Percentiles rank a stretch among this genome's conserved stretches.
Evolutionary conservation across 768 basidiomycete species (phyloP).

Genomic region (Xerocomus potaroensis): DNA sequence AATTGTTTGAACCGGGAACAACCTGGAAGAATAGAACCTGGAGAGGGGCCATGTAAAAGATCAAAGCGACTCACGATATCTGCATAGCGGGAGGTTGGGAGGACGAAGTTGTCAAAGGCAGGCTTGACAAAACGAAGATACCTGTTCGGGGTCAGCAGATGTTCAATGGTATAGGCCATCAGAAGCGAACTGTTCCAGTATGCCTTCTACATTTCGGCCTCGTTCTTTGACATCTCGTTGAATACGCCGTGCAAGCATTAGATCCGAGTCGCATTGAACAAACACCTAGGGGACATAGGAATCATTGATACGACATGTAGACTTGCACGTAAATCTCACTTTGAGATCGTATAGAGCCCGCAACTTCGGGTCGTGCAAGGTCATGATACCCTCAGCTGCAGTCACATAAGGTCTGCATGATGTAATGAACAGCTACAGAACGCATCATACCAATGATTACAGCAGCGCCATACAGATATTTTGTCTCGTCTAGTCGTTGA

Average conservation of each 20-base stretch:
- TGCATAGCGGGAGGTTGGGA: constrained; percentile 79
- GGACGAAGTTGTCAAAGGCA: constrained; percentile 90
- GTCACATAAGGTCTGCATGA: neutral
- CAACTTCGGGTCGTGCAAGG: constrained; percentile 73
- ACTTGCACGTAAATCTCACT: constrained; percentile 38
- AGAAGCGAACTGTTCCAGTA: constrained; percentile 74
- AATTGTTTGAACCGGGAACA: constrained; percentile 90
- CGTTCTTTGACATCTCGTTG: constrained; percentile 85
- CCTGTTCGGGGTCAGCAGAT: constrained; percentile 35
- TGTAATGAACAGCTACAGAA: neutral
- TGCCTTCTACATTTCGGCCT: constrained; percentile 77
- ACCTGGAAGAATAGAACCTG: constrained; percentile 51
- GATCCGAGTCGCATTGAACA: constrained; percentile 90
- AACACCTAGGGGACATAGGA: constrained; percentile 50
- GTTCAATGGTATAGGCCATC: neutral
- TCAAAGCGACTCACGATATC: constrained; percentile 62
- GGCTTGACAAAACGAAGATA: constrained; percentile 96
- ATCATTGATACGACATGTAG: neutral
- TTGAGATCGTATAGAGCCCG: constrained; percentile 89
- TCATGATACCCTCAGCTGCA: constrained; percentile 87
- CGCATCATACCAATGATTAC: constrained; percentile 73
- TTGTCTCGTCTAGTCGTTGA: constrained; percentile 71
- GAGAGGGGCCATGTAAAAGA: neutral
- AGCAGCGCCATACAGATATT: constrained; percentile 90
- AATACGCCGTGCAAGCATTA: constrained; percentile 95